These are phyloP conservation scores for Pyrenochaeta sp. DNA, from an alignment of 2,329 filamentous ascomycete genomes.

Conservation along the genomic window DNA sequence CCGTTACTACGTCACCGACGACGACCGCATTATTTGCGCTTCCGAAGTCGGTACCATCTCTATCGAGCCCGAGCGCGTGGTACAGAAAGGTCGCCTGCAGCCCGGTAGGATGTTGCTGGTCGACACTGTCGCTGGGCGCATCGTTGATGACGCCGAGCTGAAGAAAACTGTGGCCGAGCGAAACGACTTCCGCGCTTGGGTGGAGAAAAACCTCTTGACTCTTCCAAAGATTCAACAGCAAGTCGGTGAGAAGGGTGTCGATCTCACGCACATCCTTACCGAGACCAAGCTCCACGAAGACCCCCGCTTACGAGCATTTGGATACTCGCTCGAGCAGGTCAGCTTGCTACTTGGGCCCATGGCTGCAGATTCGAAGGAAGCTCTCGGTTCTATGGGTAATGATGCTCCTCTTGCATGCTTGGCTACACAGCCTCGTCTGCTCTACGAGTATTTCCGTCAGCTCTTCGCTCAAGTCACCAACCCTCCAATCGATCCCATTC, in stretches of 20 bases:
- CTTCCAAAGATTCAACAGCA: constrained; percentile 77
- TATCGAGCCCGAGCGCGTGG: constrained; percentile 86
- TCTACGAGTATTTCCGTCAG: constrained; percentile 97
- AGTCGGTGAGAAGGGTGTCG: constrained; percentile 64
- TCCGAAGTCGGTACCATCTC: constrained; percentile 95
- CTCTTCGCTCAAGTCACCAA: constrained; percentile 98
- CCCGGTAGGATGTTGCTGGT: constrained; percentile 96
- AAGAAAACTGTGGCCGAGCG: constrained; percentile 88
- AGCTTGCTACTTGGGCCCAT: constrained; percentile 91
- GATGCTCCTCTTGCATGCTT: constrained; percentile 92
- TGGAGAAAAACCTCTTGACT: constrained; percentile 84
- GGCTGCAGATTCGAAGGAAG: constrained; percentile 97
- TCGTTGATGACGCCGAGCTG: constrained; percentile 92
- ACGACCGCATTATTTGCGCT: constrained; percentile 96
- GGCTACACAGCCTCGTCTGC: constrained; percentile 84
- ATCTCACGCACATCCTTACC: constrained; percentile 74
- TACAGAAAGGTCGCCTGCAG: constrained; percentile 93
- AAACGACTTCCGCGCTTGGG: constrained; percentile 87
- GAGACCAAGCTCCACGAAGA: constrained; percentile 81
- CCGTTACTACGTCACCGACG: constrained; percentile 95
- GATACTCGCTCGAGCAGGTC: constrained; percentile 95
- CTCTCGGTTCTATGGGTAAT: constrained; percentile 96
- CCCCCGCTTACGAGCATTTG: constrained; percentile 82
- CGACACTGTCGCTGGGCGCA: constrained; percentile 87
- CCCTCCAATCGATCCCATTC: constrained; percentile 94